These are phyloP conservation scores for Salix viminalis DNA, from an alignment of 345 rosid species.

Conservation along the genomic window DNA sequence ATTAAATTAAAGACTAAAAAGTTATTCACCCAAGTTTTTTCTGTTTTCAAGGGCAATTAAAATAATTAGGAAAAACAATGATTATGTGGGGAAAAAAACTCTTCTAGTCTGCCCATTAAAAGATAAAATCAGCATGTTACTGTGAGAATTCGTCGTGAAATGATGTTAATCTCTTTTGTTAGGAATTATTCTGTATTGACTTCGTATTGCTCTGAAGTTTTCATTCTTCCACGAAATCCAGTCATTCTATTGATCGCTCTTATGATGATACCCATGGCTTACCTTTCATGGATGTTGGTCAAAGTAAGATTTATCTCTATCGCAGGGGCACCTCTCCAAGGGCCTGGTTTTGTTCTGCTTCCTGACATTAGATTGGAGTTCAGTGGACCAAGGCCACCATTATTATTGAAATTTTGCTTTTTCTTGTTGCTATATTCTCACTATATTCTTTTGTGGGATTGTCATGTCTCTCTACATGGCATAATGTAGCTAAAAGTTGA, in stretches of 20 bases:
- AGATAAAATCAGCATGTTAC: too few relatives aligned
- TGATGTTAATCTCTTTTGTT: too few relatives aligned
- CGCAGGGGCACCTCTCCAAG: constrained; percentile 8
- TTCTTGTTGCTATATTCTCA: too few relatives aligned
- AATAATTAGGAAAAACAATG: too few relatives aligned
- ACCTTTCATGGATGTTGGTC: constrained; percentile 84
- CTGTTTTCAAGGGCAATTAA: too few relatives aligned
- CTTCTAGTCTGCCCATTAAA: too few relatives aligned
- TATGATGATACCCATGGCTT: constrained; percentile 84
- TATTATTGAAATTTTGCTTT: background rate
- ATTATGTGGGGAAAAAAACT: too few relatives aligned
- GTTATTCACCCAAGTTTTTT: too few relatives aligned
- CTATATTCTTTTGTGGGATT: too few relatives aligned
- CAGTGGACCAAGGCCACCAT: background rate
- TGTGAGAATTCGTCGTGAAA: too few relatives aligned
- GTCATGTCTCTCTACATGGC: constrained; percentile 97
- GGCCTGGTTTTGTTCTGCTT: background rate
- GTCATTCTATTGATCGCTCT: constrained; percentile 94
- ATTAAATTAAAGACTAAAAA: too few relatives aligned
- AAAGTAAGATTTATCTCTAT: constrained; percentile 50
- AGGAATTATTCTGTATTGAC: background rate
- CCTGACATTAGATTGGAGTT: background rate
- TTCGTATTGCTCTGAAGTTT: background rate
- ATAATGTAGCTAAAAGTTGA: constrained; percentile 83
- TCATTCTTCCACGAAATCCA: constrained; percentile 28